Base-by-base conservation (phyloP, 345 rosid genomes). In the Clarkia xantiana region DNA sequence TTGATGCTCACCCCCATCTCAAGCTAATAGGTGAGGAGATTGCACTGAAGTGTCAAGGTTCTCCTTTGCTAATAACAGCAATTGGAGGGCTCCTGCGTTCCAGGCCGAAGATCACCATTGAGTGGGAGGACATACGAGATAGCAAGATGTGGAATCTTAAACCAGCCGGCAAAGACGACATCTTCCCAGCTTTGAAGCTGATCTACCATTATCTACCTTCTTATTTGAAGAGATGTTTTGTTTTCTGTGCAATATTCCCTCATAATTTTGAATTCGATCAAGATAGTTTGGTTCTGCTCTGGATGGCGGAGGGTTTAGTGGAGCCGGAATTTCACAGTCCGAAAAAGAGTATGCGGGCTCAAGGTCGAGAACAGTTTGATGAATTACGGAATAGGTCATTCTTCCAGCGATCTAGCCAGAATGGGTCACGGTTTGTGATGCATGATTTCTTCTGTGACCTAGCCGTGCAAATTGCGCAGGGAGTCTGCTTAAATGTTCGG, bases 391-490 rank as follows among this genome's bases (percentile, higher is more conserved):
- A 67, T n/a, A 68, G 66, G 52, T 68, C 68, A 10, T 61, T 72
- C 34, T 65, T 72, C 45, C 71, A 68, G 39, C 51, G n/a, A 53
- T 71, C 69, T 20, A 47, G 49, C 29, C 14, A 10, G 0, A 25
- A 56, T 13, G n/a, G 10, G 42, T 53, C 56, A 6, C 12, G 18
- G 14, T 68, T 50, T 36, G 49, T 62, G 46, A 71, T 71, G 68
- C 75, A 71, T 52, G 70, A 66, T 48, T 61, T 60, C 41, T 46
- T 66, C n/a, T 17, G n/a, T n/a, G n/a, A n/a, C n/a, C n/a, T n/a
- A n/a, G n/a, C n/a, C n/a, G n/a, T n/a, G n/a, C n/a, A n/a, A 42
- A 50, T 51, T 59, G 63, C 25, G 39, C 63, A 36, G 68, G 64
- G 36, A 18, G 58, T 29, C n/a, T n/a, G n/a, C n/a, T n/a, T n/a